Evolutionary conservation across 2,329 filamentous ascomycete genomes (phyloP), one percentile per base, ranked within the genome.

Genomic region (Whalleya microplaca): DNA sequence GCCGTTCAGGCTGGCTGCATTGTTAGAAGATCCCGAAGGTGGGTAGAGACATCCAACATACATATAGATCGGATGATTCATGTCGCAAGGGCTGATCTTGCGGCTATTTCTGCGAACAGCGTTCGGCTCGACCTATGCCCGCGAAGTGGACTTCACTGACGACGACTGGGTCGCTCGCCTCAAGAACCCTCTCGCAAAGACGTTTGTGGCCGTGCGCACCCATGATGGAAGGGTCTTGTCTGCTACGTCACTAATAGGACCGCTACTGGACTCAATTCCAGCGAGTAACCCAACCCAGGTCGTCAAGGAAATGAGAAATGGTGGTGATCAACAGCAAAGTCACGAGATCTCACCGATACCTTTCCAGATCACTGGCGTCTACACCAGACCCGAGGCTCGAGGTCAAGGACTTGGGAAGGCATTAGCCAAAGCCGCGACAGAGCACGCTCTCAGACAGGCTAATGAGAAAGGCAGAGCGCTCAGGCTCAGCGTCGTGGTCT

Each of bases 51-150:
- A 19, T 40, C 21, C 50, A 20, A n/a, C n/a, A n/a, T n/a, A n/a
- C n/a, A n/a, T n/a, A n/a, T n/a, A n/a, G n/a, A n/a, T n/a, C n/a
- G n/a, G 18, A n/a, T 41, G 40, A 45, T 50, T 51, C 42, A 37
- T 69, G 19, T 41, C 45, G 19, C 42, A 27, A 47, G 67, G 67
- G 47, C 65, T 56, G 48, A 63, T 48, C 19, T 27, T 44, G 46
- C 29, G 27, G 52, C 40, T 53, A 44, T 40, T 27, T 43, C 41
- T 53, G 51, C 27, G 21, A 53, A 58, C 51, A 69, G 69, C 71
- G 19, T 77, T 77, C 56, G 70, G 71, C 3, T 76, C 76, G 19
- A 76, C 67, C 2, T 72, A 75, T 53, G 68, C 64, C 23, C 66
- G 72, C 51, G 75, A 76, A 57, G 44, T 64, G 21, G 69, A 54